Evolutionary conservation across 192 early-diverging fungal genomes (phyloP).

Genomic region (Oehlia diaphana): DNA sequence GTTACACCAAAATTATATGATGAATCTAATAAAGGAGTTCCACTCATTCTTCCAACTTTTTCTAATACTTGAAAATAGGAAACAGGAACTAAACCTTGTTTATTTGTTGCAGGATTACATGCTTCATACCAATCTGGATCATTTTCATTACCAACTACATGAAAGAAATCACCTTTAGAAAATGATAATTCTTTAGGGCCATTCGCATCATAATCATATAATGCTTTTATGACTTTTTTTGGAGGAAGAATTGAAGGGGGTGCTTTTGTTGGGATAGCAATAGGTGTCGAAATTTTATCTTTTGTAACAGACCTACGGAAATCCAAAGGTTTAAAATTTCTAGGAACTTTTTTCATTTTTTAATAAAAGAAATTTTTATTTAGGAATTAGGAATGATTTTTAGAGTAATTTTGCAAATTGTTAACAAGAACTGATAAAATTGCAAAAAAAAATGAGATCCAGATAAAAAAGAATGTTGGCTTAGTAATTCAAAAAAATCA

Average conservation of each 20-base stretch:
- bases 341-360: slow-evolving; percentile 22
- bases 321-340: slow-evolving; percentile 22
- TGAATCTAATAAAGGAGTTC: slow-evolving; percentile 25
- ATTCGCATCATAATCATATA: slow-evolving; percentile 65
- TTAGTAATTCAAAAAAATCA: no score
- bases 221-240: slow-evolving; percentile 73
- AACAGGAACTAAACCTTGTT: slow-evolving; percentile 70
- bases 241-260: slow-evolving; percentile 47
- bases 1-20: slow-evolving; percentile 39
- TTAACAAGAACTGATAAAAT: no score
- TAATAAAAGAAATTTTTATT: no score
- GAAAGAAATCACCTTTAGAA: slow-evolving; percentile 75
- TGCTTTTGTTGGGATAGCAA: slow-evolving; percentile 11
- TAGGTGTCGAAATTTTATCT: slow-evolving; percentile 26
- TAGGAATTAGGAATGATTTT: no score
- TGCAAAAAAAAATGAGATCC: no score
- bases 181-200: slow-evolving; percentile 68
- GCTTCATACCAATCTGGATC: slow-evolving; percentile 75
- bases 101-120: slow-evolving; percentile 68
- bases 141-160: slow-evolving; percentile 70
- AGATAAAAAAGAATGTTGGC: no score
- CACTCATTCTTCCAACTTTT: slow-evolving; percentile 37
- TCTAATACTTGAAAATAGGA: slow-evolving; percentile 72
- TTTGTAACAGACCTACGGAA: slow-evolving; percentile 27
- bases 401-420: no score